Conservation (phyloP, 208 protist genomes). For the Leptomonas seymouri region DNA sequence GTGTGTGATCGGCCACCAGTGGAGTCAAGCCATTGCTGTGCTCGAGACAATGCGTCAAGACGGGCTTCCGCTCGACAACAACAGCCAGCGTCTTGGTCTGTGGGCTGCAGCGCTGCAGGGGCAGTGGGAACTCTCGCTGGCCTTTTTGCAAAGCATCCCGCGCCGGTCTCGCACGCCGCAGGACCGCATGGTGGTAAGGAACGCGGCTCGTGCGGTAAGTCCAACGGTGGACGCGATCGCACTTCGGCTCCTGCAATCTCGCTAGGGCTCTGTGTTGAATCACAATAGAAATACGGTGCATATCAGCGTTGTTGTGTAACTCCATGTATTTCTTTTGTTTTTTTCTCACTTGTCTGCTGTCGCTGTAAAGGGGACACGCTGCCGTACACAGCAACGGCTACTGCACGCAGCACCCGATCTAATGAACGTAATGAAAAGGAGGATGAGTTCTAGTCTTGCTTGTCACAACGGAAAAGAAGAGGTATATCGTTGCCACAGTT, state of each 20-base stretch:
- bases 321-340: too few relatives aligned
- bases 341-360: too few relatives aligned
- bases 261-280: not conserved
- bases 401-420: too few relatives aligned
- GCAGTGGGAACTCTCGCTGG: conserved; percentile 70
- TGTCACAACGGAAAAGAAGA: too few relatives aligned
- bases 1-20: conserved; percentile 56
- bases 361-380: too few relatives aligned
- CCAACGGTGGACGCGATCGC: conserved; percentile 58
- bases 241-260: conserved; percentile 63
- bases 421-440: too few relatives aligned
- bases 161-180: conserved; percentile 52
- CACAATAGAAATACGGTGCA: too few relatives aligned
- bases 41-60: conserved; percentile 63
- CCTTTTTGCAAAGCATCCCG: conserved; percentile 55
- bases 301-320: too few relatives aligned
- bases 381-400: too few relatives aligned
- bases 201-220: conserved; percentile 50
- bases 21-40: conserved; percentile 47
- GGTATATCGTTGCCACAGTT: too few relatives aligned
- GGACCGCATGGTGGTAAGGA: conserved; percentile 72
- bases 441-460: too few relatives aligned
- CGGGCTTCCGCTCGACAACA: conserved; percentile 76
- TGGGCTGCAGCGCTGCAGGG: conserved; percentile 73
- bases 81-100: conserved; percentile 69